Evolutionary conservation across 441 rosid genomes (phyloP).

Genomic region (Pelargonium myrrhifolium): DNA sequence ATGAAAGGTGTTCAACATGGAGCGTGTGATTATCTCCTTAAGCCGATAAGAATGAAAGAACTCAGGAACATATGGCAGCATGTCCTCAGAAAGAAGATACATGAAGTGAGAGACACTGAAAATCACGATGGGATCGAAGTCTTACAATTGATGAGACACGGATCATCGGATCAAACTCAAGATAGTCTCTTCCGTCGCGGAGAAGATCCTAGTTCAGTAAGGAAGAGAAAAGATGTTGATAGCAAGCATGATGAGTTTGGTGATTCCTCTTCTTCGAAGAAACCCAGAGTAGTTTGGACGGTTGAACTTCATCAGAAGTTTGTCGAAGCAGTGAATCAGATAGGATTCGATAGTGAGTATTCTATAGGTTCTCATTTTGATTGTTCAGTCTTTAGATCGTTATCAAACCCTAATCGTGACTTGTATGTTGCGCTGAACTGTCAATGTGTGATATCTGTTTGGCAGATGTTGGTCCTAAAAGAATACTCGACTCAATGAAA

Average conservation of each 20-base stretch:
- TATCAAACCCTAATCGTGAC: slow-evolving; percentile 7
- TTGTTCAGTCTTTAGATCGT: slow-evolving; percentile 9
- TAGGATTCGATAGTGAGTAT: slow-evolving; percentile 62
- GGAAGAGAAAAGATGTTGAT: slow-evolving; percentile 50
- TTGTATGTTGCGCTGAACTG: slow-evolving; percentile 1
- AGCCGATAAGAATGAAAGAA: slow-evolving; percentile 68
- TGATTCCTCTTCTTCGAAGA: slow-evolving; percentile 46
- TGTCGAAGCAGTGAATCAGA: slow-evolving; percentile 56
- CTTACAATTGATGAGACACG: slow-evolving; percentile 38
- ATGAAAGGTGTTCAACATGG: slow-evolving; percentile 73
- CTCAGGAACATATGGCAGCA: slow-evolving; percentile 71
- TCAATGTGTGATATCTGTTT: slow-evolving; percentile 31
- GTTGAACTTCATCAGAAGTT: slow-evolving; percentile 66
- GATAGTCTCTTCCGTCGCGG: slow-evolving; percentile 35
- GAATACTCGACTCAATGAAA: slow-evolving; percentile 68
- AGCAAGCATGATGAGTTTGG: slow-evolving; percentile 41
- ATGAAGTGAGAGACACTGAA: slow-evolving; percentile 47
- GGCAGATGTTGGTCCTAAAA: slow-evolving; percentile 80
- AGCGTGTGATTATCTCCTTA: slow-evolving; percentile 62
- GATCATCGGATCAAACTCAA: slow-evolving; percentile 35
- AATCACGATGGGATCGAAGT: slow-evolving; percentile 33
- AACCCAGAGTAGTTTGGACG: slow-evolving; percentile 63
- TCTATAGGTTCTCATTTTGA: slow-evolving; percentile 19
- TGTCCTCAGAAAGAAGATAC: slow-evolving; percentile 48
- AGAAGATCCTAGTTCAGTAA: slow-evolving; percentile 34